Evolutionary conservation across 2,329 filamentous ascomycete genomes (phyloP).

Genomic region (Erysiphe pulchra): DNA sequence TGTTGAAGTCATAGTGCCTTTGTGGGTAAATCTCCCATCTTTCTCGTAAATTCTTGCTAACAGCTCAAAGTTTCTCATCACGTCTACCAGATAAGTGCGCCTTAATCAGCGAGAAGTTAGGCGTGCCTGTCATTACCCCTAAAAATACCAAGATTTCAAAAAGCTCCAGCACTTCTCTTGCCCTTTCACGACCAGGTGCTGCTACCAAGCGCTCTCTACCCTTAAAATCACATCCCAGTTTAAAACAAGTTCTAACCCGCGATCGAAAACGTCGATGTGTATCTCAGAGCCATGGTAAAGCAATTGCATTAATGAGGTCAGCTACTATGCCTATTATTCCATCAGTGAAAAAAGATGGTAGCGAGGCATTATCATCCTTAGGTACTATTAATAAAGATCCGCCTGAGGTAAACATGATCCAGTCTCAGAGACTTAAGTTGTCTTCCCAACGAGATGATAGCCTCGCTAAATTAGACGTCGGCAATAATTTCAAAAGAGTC

Average conservation of each 20-base stretch:
- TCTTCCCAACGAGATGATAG: conserved; percentile 26
- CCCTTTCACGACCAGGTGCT: conserved; percentile 24
- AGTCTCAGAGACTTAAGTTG: conserved; percentile 17
- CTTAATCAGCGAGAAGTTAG: conserved; percentile 48
- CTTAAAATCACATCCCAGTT: conserved; percentile 21
- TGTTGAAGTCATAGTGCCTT: conserved; percentile 55
- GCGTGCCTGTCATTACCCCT: conserved; percentile 38
- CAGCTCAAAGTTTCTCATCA: conserved; percentile 38
- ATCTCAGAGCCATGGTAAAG: conserved; percentile 28
- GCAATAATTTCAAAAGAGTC: conserved; percentile 24
- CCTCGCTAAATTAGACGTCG: conserved; percentile 20
- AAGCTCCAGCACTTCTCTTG: conserved; percentile 16
- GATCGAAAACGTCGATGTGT: conserved; percentile 27
- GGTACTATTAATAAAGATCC: conserved; percentile 21
- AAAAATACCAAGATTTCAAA: conserved; percentile 23
- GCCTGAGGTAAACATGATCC: conserved; percentile 14
- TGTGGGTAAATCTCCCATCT: conserved; percentile 22
- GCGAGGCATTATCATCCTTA: conserved; percentile 29
- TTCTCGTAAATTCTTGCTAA: background rate
- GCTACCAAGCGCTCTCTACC: conserved; percentile 22
- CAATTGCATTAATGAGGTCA: conserved; percentile 39
- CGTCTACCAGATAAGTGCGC: conserved; percentile 48
- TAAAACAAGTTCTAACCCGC: conserved; percentile 36
- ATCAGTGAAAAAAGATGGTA: conserved; percentile 45
- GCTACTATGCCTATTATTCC: conserved; percentile 32